Evolutionary conservation across 106 monocot genomes (phyloP).

Genomic region (Dactylorhiza incarnata): DNA sequence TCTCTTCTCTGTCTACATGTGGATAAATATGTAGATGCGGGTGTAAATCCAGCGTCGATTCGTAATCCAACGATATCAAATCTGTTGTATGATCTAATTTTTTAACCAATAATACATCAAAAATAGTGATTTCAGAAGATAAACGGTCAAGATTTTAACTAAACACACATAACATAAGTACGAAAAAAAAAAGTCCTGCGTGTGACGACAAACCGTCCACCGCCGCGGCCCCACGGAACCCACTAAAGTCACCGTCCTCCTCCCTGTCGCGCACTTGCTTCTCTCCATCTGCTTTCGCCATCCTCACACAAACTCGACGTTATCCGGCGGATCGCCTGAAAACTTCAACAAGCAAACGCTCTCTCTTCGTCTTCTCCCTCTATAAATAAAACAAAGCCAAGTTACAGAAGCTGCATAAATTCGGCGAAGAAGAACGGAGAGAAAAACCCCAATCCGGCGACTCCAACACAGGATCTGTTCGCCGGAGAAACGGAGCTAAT

Average conservation of each 20-base stretch:
- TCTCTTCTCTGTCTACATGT: neutral
- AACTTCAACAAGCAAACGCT: neutral
- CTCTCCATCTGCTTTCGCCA: neutral
- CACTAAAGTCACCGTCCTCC: conserved; percentile 4
- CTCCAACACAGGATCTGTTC: neutral
- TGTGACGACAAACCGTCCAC: neutral
- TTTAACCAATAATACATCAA: too few relatives aligned
- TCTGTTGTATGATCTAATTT: too few relatives aligned
- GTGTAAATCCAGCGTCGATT: too few relatives aligned
- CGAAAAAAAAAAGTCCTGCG: too few relatives aligned
- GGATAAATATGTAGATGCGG: too few relatives aligned
- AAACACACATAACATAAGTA: too few relatives aligned
- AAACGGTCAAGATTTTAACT: too few relatives aligned
- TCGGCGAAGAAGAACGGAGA: neutral
- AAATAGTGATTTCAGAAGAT: too few relatives aligned
- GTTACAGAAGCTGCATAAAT: neutral
- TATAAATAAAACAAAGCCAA: neutral
- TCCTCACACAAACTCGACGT: neutral
- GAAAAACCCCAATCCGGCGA: too few relatives aligned
- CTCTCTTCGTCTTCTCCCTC: neutral
- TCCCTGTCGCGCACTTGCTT: conserved; percentile 1
- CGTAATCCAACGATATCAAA: too few relatives aligned
- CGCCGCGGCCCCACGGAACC: conserved; percentile 3
- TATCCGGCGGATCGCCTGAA: neutral
- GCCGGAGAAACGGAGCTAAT: neutral